Evolutionary conservation across 768 basidiomycete species (phyloP).

Genomic region (Suillus alpinus): DNA sequence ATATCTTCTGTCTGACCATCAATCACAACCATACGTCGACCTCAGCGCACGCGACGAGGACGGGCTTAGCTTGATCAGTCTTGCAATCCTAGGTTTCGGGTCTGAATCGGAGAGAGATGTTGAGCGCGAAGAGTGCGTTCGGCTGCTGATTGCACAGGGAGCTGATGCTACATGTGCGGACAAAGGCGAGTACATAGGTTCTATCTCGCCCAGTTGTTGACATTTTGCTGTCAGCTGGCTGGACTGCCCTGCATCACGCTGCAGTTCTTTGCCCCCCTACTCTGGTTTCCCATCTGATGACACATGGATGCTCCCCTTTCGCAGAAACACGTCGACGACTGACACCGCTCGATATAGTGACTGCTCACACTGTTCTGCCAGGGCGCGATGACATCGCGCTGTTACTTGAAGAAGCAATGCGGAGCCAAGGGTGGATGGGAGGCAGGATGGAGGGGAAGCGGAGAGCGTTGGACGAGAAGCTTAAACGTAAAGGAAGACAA

Average conservation of each 20-base stretch:
- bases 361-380: constrained; percentile 75
- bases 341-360: constrained; percentile 87
- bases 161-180: constrained; percentile 62
- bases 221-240: constrained; percentile 60
- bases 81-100: constrained; percentile 78
- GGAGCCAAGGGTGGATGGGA: constrained; percentile 78
- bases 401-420: constrained; percentile 88
- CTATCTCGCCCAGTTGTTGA: constrained; percentile 4
- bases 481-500: constrained; percentile 51
- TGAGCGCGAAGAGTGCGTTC: constrained; percentile 88
- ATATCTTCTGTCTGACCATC: constrained; percentile 66
- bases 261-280: constrained; percentile 87
- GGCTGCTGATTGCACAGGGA: constrained; percentile 75
- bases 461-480: constrained; percentile 53
- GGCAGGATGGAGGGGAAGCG: constrained; percentile 73
- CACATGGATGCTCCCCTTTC: constrained; percentile 85
- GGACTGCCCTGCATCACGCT: constrained; percentile 94
- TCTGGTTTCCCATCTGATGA: constrained; percentile 87
- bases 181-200: constrained; percentile 46
- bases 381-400: constrained; percentile 83
- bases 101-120: constrained; percentile 79
- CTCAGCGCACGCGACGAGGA: constrained; percentile 78
- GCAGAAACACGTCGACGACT: constrained; percentile 73
- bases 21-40: constrained; percentile 66
- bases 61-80: constrained; percentile 75